phyloP scores from a whole-genome alignment of 148 eudicot species.

The Rhododendron mucronatum region DNA sequence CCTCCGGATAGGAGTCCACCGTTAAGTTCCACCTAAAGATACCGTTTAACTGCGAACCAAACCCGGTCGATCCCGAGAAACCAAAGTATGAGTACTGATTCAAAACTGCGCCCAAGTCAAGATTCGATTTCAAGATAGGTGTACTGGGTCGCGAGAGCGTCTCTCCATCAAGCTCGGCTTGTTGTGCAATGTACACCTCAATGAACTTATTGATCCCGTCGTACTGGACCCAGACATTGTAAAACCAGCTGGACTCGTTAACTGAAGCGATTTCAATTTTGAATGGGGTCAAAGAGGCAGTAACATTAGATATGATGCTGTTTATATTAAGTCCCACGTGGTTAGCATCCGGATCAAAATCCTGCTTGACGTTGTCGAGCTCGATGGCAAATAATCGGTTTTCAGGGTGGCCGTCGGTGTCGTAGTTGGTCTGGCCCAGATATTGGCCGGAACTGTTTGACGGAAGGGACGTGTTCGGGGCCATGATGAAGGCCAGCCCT shows the following conservation, averaged over 20 bases:
- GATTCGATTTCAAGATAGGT: constrained; percentile 35
- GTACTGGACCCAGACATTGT: constrained; percentile 71
- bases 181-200: constrained; percentile 41
- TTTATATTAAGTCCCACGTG: constrained; percentile 65
- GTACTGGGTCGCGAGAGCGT: constrained; percentile 47
- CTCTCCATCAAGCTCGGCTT: background rate
- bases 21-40: constrained; percentile 78
- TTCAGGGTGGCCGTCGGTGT: constrained; percentile 29
- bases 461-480: constrained; percentile 35
- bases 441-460: constrained; percentile 40
- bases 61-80: constrained; percentile 72
- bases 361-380: constrained; percentile 54
- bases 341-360: constrained; percentile 60
- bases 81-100: constrained; percentile 61
- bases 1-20: constrained; percentile 17
- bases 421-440: constrained; percentile 57
- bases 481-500: constrained; percentile 60
- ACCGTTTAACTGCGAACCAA: constrained; percentile 48
- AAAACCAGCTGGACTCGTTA: constrained; percentile 23
- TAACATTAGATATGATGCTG: constrained; percentile 36
- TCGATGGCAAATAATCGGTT: constrained; percentile 67
- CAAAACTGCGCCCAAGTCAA: constrained; percentile 45
- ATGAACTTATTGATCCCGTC: constrained; percentile 41
- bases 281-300: constrained; percentile 21
- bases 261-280: constrained; percentile 41